Evolutionary conservation across 345 rosid genomes (phyloP).

Genomic region (Theobroma cacao): DNA sequence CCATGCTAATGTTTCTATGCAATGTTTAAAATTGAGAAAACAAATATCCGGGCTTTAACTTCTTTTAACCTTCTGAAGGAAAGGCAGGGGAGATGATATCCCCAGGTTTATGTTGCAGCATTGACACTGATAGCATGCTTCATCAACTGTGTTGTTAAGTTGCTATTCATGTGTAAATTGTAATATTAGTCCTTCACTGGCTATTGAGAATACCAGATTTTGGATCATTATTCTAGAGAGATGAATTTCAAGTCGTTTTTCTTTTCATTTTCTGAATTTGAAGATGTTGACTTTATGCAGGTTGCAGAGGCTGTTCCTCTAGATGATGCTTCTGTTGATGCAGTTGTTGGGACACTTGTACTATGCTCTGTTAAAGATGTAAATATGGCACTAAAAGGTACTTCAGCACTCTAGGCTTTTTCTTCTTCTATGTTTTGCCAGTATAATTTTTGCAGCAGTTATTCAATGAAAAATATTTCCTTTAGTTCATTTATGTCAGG

Average conservation of each 20-base stretch:
- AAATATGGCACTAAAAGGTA: conserved; percentile 57
- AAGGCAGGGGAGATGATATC: too few relatives aligned
- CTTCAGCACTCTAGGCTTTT: background rate
- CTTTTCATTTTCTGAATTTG: background rate
- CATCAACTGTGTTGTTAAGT: background rate
- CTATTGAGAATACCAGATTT: background rate
- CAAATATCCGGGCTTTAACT: too few relatives aligned
- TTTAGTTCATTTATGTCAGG: background rate
- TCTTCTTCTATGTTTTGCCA: background rate
- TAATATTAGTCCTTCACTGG: too few relatives aligned
- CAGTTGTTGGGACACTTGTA: conserved; percentile 81
- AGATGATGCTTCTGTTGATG: conserved; percentile 73
- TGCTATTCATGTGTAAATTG: background rate
- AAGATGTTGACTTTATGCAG: conserved; percentile 32
- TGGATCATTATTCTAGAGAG: background rate
- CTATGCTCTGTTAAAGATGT: conserved; percentile 79
- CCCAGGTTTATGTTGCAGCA: too few relatives aligned
- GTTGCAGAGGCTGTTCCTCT: conserved; percentile 81
- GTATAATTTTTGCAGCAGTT: background rate
- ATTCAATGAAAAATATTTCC: background rate
- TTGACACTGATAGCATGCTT: too few relatives aligned
- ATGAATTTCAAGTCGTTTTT: background rate
- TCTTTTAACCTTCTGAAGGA: too few relatives aligned
- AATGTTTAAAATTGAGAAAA: too few relatives aligned
- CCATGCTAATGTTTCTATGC: too few relatives aligned